Base-by-base conservation (phyloP, 805 yeast genomes). In the Candida endomychidarum region DNA sequence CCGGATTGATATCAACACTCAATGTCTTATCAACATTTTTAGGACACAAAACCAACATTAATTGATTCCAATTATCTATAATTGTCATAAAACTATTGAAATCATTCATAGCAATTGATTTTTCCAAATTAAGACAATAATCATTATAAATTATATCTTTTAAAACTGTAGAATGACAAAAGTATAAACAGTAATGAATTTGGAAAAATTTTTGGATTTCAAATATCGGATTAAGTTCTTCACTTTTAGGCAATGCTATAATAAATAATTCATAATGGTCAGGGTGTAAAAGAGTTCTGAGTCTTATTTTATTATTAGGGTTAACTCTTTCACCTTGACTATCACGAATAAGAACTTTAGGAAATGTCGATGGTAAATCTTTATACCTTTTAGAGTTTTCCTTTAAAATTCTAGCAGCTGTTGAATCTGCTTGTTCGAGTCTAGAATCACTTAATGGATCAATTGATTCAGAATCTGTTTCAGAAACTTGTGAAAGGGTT, bases 201-300 rank as follows among this genome's bases (percentile, higher is more conserved):
- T 65, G 67, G 40, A 70, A 62, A 4, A 68, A 48, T 42, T 61
- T 66, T 4, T 79, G 82, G 39, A 83, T 69, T 50, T 84, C 91
- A 36, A 67, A 74, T 33, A 80, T 62, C 4, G 89, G 86, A 51
- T 81, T 80, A 28, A 79, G 65, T 43, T 75, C 80, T 39, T 77
- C 77, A 44, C 72, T 71, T 44, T 75, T 77, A 5, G 83, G 77
- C 11, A 62, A 58, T 3, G 74, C 73, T 25, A 80, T 57, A 7
- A 69, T 45, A 45, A 74, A 80, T 28, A 65, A 63, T 49, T 81
- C 86, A 22, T 56, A 57, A 45, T 77, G 74, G 29, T 65, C 61
- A 1, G 81, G 78, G 41, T 64, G 51, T 54, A 71, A 42, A 9
- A 69, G 50, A 45, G 60, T 61, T 28, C 74, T 47, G 0, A 69